phyloP scores from a whole-genome alignment of 2,329 filamentous ascomycete species.

The Colletotrichum sp. region DNA sequence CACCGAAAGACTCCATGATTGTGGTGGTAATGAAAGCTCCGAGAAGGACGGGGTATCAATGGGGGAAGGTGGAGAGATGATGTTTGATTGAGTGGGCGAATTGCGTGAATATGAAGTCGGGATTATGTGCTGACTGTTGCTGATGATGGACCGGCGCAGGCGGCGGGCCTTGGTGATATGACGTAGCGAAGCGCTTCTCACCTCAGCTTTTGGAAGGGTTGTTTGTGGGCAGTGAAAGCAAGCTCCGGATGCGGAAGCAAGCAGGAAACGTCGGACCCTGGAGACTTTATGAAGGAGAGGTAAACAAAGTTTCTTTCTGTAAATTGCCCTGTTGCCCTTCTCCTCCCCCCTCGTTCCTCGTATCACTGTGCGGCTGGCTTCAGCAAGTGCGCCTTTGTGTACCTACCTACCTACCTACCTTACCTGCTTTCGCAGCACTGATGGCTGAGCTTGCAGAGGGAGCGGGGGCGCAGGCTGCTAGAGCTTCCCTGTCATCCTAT shows the following conservation, averaged over 20 bases:
- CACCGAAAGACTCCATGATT: slow-evolving; percentile 57
- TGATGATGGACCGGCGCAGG: not conserved
- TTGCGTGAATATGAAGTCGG: slow-evolving; percentile 11
- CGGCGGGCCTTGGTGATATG: slow-evolving; percentile 2
- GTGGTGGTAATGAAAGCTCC: not conserved
- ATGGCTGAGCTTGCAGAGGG: slow-evolving; percentile 16
- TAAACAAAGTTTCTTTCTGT: not conserved
- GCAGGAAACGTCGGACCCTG: not conserved
- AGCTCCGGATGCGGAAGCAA: not conserved
- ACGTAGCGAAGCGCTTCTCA: slow-evolving; percentile 16
- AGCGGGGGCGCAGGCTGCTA: slow-evolving; percentile 17
- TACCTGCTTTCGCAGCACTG: not conserved
- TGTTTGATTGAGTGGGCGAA: not conserved
- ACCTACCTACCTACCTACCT: not conserved
- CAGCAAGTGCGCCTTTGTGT: slow-evolving; percentile 1
- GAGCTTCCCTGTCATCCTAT: slow-evolving; percentile 11
- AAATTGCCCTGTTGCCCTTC: not conserved
- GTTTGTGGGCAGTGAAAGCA: not conserved
- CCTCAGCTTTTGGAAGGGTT: not conserved
- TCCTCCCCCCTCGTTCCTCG: not conserved
- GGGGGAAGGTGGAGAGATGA: not conserved
- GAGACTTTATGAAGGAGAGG: not conserved
- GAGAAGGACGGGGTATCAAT: not conserved
- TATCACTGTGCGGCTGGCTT: slow-evolving; percentile 4
- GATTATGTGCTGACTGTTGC: slow-evolving; percentile 11